Evolutionary conservation across 1,284 basidiomycete genomes (phyloP).

Genomic region (Pholiota adiposa): DNA sequence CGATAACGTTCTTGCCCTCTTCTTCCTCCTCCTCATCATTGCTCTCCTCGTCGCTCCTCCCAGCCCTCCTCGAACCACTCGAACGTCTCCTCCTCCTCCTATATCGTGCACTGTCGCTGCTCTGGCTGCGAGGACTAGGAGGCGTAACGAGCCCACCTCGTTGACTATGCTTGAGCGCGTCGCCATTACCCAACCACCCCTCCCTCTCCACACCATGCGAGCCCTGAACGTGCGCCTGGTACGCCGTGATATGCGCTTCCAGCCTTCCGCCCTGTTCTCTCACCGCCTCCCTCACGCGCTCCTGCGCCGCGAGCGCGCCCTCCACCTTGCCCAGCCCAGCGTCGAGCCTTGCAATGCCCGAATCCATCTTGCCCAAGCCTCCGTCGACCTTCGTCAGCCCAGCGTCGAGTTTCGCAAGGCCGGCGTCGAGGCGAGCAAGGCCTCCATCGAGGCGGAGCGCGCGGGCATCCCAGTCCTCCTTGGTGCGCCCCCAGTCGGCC

Average conservation of each 20-base stretch:
- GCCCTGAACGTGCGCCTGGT: background rate
- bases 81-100: constrained; percentile 39
- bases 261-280: constrained; percentile 4
- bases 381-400: background rate
- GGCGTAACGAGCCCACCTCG: constrained; percentile 67
- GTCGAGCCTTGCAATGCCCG: too few relatives aligned
- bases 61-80: constrained; percentile 16
- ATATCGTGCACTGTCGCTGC: constrained; percentile 56
- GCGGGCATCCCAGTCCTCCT: constrained; percentile 80
- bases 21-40: constrained; percentile 28
- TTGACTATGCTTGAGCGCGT: constrained; percentile 36
- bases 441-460: constrained; percentile 42
- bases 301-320: constrained; percentile 1
- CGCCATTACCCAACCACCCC: constrained; percentile 39
- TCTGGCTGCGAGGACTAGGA: constrained; percentile 72
- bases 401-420: constrained; percentile 38
- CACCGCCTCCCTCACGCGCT: constrained; percentile 3
- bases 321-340: background rate
- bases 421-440: constrained; percentile 41
- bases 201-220: background rate
- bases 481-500: constrained; percentile 80
- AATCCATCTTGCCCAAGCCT: background rate
- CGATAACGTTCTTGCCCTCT: constrained; percentile 20
- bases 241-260: constrained; percentile 3
- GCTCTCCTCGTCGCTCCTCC: constrained; percentile 25